Percentiles rank a stretch among this genome's conserved stretches.
These are phyloP conservation scores for Heterococcus sp. DNA, from an alignment of 108 stramenopile genomes.

Conservation along the genomic window DNA sequence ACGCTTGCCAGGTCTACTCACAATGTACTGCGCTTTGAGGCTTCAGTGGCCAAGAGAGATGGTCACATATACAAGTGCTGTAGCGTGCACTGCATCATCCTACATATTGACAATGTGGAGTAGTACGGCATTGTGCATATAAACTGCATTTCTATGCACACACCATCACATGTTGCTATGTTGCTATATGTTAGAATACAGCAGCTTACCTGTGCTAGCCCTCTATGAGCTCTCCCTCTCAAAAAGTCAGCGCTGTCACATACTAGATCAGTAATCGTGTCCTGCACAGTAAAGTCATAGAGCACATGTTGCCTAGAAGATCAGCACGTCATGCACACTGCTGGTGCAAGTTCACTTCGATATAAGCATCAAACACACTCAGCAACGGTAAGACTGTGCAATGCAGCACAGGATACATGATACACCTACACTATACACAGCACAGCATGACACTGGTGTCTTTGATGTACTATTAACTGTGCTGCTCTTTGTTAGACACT, in stretches of 20 bases:
- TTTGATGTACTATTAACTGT: neutral
- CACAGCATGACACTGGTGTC: neutral
- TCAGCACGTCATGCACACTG: neutral
- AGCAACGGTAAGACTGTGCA: neutral
- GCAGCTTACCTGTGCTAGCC: no score
- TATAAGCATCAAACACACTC: neutral
- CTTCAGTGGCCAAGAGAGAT: no score
- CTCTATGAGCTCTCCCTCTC: neutral
- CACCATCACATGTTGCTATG: no score
- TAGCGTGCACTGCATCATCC: no score
- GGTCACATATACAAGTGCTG: no score
- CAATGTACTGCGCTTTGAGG: no score
- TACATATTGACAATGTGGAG: no score
- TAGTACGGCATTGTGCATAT: no score
- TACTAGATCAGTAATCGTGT: constrained; percentile 36
- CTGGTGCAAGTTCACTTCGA: constrained; percentile 7
- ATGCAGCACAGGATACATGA: neutral
- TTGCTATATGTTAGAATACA: no score
- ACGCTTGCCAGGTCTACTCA: no score
- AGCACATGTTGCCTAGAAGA: neutral
- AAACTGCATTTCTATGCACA: no score
- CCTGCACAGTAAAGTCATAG: constrained; percentile 2
- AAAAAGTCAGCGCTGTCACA: constrained; percentile 19
- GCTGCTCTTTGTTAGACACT: neutral
- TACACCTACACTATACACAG: neutral